phyloP scores from a whole-genome alignment of 78 protist species.

The Cyanophora paradoxa region DNA sequence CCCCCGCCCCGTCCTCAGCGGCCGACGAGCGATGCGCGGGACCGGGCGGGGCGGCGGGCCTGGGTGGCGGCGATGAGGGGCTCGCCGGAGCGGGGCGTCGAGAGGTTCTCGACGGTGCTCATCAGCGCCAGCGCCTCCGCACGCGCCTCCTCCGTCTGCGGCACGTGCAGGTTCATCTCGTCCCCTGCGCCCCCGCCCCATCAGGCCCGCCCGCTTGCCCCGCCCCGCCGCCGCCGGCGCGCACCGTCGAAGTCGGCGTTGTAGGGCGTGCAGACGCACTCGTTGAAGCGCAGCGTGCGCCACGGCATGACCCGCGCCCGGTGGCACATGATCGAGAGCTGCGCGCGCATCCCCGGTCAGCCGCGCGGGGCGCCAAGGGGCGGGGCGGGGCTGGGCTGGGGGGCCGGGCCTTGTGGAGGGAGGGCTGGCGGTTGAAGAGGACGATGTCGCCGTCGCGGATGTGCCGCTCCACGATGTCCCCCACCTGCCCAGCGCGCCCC shows the following conservation, averaged over 20 bases:
- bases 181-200: no score
- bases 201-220: no score
- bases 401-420: no score
- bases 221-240: no score
- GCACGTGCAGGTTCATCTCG: constrained; percentile 94
- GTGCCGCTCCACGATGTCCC: constrained; percentile 95
- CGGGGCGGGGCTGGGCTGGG: no score
- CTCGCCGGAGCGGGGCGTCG: constrained; percentile 95
- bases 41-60: constrained; percentile 50
- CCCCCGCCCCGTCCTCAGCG: no score
- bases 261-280: constrained; percentile 94
- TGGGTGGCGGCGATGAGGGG: constrained; percentile 95
- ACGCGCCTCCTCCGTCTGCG: constrained; percentile 90
- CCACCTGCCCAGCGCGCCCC: no score
- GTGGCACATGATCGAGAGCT: background rate
- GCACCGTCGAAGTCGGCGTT: constrained; percentile 98
- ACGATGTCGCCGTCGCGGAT: constrained; percentile 88
- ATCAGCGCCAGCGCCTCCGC: constrained; percentile 88
- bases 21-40: background rate
- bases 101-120: constrained; percentile 73
- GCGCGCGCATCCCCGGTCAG: background rate
- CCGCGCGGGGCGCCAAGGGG: constrained; percentile 93
- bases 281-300: constrained; percentile 98
- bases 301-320: constrained; percentile 66
- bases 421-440: constrained; percentile 99